A percentile compares a stretch with the other conserved stretches of the same genome.
Evolutionary conservation across 768 basidiomycete genomes (phyloP).

Genomic region (Fomitopsis serialis): DNA sequence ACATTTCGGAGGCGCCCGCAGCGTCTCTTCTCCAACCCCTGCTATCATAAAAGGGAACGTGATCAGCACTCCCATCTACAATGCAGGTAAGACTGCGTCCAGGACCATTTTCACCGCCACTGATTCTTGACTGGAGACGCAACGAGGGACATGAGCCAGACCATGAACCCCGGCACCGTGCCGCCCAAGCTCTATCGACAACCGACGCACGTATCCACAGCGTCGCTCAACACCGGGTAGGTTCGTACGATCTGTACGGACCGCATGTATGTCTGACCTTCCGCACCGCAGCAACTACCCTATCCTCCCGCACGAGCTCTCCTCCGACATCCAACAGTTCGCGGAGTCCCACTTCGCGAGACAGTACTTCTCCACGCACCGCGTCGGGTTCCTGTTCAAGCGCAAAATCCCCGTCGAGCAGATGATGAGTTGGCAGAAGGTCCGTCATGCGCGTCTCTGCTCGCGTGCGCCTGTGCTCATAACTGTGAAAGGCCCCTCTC

Average conservation of each 20-base stretch:
- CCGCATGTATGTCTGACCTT: slow-evolving; percentile 11
- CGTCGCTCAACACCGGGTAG: slow-evolving; percentile 63
- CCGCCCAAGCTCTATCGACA: slow-evolving; percentile 36
- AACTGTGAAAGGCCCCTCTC: slow-evolving; percentile 45
- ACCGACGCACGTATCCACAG: slow-evolving; percentile 24
- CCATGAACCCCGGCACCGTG: slow-evolving; percentile 56
- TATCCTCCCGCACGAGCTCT: slow-evolving; percentile 73
- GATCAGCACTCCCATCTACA: slow-evolving; percentile 66
- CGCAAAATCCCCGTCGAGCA: slow-evolving; percentile 77
- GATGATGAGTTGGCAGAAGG: slow-evolving; percentile 92
- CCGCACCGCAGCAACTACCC: slow-evolving; percentile 56
- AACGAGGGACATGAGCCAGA: slow-evolving; percentile 68
- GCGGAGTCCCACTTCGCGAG: slow-evolving; percentile 80
- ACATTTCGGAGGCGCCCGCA: slow-evolving; percentile 6
- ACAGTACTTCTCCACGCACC: slow-evolving; percentile 86
- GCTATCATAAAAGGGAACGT: slow-evolving; percentile 41
- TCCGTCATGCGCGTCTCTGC: slow-evolving; percentile 17
- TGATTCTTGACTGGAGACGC: slow-evolving; percentile 37
- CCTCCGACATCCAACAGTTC: slow-evolving; percentile 83
- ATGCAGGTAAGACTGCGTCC: slow-evolving; percentile 46
- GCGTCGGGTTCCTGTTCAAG: slow-evolving; percentile 83
- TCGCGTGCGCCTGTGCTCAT: not conserved
- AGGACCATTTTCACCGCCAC: not conserved
- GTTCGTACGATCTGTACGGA: slow-evolving; percentile 19
- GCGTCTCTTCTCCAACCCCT: slow-evolving; percentile 10